A percentile compares a stretch with the other conserved stretches of the same genome.
phyloP scores from a whole-genome alignment of 1,139 yeast genomes.

The Protomyces macrosporus region DNA sequence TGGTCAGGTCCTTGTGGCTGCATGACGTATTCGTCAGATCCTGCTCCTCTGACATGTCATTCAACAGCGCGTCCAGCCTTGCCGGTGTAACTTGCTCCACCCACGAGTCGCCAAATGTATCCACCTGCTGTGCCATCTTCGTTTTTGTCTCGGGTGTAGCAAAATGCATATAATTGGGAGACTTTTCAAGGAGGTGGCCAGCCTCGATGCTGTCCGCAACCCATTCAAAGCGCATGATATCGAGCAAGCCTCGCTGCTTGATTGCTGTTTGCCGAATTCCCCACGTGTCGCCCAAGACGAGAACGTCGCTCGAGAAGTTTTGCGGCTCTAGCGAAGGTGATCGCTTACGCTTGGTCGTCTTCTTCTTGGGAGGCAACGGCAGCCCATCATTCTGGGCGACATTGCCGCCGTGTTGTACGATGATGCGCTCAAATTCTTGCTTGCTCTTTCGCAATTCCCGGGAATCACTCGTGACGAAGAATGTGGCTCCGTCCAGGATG shows the following conservation, averaged over 20 bases:
- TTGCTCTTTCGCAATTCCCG: slow-evolving; percentile 39
- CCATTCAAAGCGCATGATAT: slow-evolving; percentile 67
- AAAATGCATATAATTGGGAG: slow-evolving; percentile 52
- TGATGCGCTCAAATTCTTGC: slow-evolving; percentile 41
- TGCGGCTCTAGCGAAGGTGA: slow-evolving; percentile 33
- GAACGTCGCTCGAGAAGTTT: slow-evolving; percentile 23
- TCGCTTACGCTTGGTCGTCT: not conserved
- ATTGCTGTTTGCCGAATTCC: slow-evolving; percentile 48
- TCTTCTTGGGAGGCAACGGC: not conserved
- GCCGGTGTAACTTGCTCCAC: slow-evolving; percentile 25
- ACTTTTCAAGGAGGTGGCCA: slow-evolving; percentile 48
- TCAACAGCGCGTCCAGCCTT: slow-evolving; percentile 30
- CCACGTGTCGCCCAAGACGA: slow-evolving; percentile 48
- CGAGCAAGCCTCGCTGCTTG: slow-evolving; percentile 46
- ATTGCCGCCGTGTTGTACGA: slow-evolving; percentile 31
- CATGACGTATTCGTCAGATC: not conserved
- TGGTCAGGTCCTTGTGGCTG: not conserved
- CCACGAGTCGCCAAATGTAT: slow-evolving; percentile 38
- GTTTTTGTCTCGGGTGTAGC: slow-evolving; percentile 37
- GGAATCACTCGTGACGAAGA: slow-evolving; percentile 34
- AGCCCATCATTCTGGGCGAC: not conserved
- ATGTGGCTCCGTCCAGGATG: slow-evolving; percentile 33
- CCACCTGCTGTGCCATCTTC: slow-evolving; percentile 34
- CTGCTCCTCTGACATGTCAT: slow-evolving; percentile 11
- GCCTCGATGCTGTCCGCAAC: slow-evolving; percentile 56